Percentiles rank a stretch among this genome's conserved stretches.
These are phyloP conservation scores for Starmerella vaccinii DNA, from an alignment of 805 yeast genomes.

Conservation along the genomic window DNA sequence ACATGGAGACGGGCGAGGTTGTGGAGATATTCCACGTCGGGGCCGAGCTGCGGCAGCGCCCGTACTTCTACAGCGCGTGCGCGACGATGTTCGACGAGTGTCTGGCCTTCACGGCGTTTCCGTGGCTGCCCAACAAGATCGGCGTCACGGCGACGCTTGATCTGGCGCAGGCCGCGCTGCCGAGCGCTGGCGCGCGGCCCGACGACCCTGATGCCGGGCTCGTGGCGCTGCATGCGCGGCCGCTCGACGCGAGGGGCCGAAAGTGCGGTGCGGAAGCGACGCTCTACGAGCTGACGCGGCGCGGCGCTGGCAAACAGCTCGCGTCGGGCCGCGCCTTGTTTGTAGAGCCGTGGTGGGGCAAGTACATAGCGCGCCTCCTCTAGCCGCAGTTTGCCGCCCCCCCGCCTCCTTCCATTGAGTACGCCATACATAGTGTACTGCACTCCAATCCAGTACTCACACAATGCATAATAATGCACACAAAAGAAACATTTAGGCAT, in stretches of 20 bases:
- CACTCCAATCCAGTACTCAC: too few relatives aligned
- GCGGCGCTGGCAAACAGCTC: too few relatives aligned
- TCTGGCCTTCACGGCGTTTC: conserved; percentile 58
- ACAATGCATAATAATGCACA: too few relatives aligned
- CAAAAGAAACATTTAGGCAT: too few relatives aligned
- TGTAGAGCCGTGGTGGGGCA: conserved; percentile 23
- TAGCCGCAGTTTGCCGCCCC: too few relatives aligned
- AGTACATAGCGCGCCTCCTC: conserved; percentile 9
- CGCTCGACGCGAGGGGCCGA: conserved; percentile 12
- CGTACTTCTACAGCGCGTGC: conserved; percentile 64
- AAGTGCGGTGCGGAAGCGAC: conserved; percentile 14
- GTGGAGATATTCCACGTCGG: conserved; percentile 13
- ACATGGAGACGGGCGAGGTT: conserved; percentile 11
- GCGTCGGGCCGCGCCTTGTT: conserved; percentile 1
- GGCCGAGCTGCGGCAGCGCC: conserved; percentile 34
- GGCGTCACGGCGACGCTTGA: conserved; percentile 78
- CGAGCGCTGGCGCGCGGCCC: not conserved
- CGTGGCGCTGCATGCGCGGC: conserved; percentile 10
- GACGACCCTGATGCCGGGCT: conserved; percentile 5
- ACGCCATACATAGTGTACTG: too few relatives aligned
- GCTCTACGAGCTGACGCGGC: not conserved
- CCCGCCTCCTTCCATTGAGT: too few relatives aligned
- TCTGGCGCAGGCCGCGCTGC: conserved; percentile 34
- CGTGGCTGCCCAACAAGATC: conserved; percentile 56
- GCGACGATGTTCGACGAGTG: conserved; percentile 77